Percentiles rank a stretch among this genome's conserved stretches.
Evolutionary conservation across 257 asterid species (phyloP).

Genomic region (Ophiorrhiza pumila): DNA sequence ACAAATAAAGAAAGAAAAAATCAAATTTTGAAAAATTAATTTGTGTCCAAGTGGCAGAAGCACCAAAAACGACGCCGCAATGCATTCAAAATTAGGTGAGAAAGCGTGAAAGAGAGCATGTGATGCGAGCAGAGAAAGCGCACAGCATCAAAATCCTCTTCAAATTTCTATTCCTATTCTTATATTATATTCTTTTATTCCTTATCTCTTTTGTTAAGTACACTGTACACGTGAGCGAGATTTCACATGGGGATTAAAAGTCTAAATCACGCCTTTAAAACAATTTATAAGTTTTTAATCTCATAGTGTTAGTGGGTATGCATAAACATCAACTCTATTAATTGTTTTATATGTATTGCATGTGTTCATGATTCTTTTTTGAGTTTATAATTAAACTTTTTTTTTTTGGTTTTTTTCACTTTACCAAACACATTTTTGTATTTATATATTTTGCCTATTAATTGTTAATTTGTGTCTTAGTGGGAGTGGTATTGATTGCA

Average conservation of each 20-base stretch:
- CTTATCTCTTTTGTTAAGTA: no score
- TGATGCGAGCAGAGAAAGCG: conserved; percentile 27
- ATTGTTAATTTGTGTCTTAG: no score
- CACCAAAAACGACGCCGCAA: conserved; percentile 36
- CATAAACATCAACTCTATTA: background rate
- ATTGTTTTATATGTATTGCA: background rate
- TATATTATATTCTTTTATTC: no score
- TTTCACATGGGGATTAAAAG: conserved; percentile 7
- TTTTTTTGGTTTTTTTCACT: no score
- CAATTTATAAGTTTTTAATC: background rate
- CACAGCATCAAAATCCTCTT: no score
- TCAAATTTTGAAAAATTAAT: background rate
- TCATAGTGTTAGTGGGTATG: background rate
- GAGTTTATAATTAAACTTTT: background rate
- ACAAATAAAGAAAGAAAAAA: background rate
- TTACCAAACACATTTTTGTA: no score
- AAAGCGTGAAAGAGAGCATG: conserved; percentile 21
- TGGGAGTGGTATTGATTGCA: no score
- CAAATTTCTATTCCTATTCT: no score
- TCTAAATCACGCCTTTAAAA: background rate
- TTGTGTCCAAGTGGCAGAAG: conserved; percentile 24
- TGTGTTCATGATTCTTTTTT: background rate
- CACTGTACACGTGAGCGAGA: conserved; percentile 15
- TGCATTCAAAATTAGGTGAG: conserved; percentile 27
- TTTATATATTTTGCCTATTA: no score